These are phyloP conservation scores for Cercospora sp. DNA, from an alignment of 2,329 filamentous ascomycete genomes.

Conservation along the genomic window DNA sequence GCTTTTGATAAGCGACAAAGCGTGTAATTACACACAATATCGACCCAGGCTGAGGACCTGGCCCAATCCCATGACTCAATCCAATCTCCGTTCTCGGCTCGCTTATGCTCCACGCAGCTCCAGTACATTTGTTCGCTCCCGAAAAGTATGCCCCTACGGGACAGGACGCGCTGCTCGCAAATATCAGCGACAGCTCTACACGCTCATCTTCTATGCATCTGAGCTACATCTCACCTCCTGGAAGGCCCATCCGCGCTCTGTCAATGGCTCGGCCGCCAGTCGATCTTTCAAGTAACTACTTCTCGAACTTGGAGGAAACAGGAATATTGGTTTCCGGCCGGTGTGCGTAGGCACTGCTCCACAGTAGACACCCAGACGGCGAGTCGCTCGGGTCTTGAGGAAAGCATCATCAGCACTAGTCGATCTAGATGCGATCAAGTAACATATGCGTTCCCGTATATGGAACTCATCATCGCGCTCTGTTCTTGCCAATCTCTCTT, in stretches of 20 bases:
- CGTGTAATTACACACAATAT: neutral
- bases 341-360: neutral
- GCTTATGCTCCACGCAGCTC: neutral
- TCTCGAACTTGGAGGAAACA: neutral
- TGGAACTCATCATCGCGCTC: neutral
- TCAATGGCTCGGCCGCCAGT: too few species aligned
- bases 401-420: neutral
- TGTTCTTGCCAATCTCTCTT: neutral
- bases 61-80: neutral
- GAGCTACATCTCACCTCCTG: neutral
- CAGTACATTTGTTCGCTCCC: neutral
- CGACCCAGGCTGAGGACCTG: neutral
- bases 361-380: neutral
- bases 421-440: neutral
- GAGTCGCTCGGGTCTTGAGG: neutral
- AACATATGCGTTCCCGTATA: neutral
- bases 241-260: neutral
- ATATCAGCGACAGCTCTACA: neutral
- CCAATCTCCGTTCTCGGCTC: neutral
- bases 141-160: neutral
- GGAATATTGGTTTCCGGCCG: neutral
- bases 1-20: neutral
- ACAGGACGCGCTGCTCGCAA: neutral
- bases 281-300: too few species aligned
- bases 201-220: rapidly evolving